Base-by-base conservation (phyloP, 78 protist species). In the Emiliania huxleyi region DNA sequence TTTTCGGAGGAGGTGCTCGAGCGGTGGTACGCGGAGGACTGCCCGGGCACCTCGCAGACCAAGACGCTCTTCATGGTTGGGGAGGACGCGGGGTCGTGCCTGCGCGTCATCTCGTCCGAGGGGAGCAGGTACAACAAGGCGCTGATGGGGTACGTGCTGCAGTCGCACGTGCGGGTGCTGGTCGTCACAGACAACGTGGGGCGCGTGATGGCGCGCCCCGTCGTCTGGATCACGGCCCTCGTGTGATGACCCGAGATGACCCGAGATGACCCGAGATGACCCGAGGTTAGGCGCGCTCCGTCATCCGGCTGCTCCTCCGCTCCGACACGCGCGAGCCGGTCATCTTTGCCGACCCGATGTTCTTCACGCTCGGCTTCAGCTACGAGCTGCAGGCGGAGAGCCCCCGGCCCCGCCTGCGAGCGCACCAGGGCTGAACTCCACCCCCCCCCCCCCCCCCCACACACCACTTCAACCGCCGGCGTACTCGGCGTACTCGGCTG, bases 21-120 rank as follows among this genome's bases (percentile, higher is more conserved):
- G 29, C 46, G 55, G 0, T 81, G 89, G 89, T 44, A 81, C 89
- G 0, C 52, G 35, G 26, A 21, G 33, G 89, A 44, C 2, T 81
- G 89, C 52, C 89, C 89, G 11, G 89, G 89, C 29, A 81, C 56
- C 25, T 3, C 25, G 12, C 0, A 4, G 23, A 0, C 18, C 38
- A 6, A 23, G 38, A 81, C 89, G 40, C 89, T 81, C 89, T 81
- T 81, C 55, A 81, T 81, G 89, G 56, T 81, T 26, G 89, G 89
- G 35, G 89, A 81, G 89, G 89, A 81, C 38, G 89, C 89, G 35
- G 55, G 89, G 22, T 26, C 38, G 22, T 81, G 89, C 52, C 89
- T 81, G 25, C 49, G 89, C 56, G 15, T 81, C 40, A 81, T 29
- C 46, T 25, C 40, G 40, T 44, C 1, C 19, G 23, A 42, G 40